Conservation (phyloP, 2,329 filamentous ascomycete species). For the Akanthomyces uredinophilus region DNA sequence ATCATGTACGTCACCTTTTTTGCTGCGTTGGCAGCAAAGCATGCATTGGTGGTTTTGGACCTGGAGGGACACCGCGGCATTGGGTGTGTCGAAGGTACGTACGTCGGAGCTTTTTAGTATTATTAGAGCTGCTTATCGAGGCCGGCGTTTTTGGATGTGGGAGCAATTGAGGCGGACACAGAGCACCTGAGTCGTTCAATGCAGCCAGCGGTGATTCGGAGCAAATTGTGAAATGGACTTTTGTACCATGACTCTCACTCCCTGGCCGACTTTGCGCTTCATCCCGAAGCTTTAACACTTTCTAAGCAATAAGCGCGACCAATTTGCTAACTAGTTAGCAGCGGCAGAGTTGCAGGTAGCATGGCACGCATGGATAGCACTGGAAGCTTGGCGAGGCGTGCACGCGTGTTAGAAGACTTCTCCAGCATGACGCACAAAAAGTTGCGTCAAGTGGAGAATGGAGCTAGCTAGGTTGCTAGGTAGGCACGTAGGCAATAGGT, state of each 20-base stretch:
- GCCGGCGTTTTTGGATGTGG: neutral
- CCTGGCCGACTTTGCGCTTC: neutral
- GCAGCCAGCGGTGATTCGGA: neutral
- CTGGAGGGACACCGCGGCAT: neutral
- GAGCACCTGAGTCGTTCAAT: neutral
- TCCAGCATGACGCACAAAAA: slow-evolving; percentile 9
- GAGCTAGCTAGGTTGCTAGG: neutral
- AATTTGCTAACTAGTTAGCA: too few relatives aligned
- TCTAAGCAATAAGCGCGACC: neutral
- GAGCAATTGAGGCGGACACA: neutral
- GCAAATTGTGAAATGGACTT: neutral
- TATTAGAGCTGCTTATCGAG: too few relatives aligned
- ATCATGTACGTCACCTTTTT: neutral
- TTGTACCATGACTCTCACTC: neutral
- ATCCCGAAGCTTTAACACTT: neutral
- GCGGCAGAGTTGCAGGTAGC: neutral
- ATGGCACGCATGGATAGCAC: neutral
- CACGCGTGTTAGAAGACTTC: neutral
- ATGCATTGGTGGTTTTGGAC: slow-evolving; percentile 1
- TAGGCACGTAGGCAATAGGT: too few relatives aligned
- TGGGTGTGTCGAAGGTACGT: neutral
- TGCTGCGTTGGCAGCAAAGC: neutral
- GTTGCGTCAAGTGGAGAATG: slow-evolving; percentile 6
- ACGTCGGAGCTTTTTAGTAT: neutral
- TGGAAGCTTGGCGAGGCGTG: neutral